A percentile compares a stretch with the other conserved stretches of the same genome.
Conservation (phyloP, 2,329 filamentous ascomycete genomes). For the Curvularia sp. region DNA sequence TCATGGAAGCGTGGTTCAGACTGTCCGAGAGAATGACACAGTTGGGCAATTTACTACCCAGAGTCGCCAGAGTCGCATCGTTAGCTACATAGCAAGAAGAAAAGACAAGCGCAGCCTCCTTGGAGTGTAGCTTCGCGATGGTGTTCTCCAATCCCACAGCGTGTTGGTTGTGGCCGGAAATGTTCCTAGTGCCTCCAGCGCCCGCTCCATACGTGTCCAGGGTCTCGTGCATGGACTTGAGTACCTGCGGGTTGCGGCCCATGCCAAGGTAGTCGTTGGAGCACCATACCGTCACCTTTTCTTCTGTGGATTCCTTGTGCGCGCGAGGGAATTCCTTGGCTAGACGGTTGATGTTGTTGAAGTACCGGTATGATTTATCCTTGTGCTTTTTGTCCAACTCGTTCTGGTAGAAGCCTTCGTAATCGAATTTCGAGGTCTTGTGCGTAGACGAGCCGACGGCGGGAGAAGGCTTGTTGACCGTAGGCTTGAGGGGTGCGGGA, state of each 20-base stretch:
- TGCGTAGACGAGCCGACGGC: slow-evolving; percentile 58
- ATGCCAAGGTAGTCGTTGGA: slow-evolving; percentile 99
- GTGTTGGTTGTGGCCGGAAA: slow-evolving; percentile 96
- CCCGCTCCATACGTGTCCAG: slow-evolving; percentile 94
- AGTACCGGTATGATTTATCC: slow-evolving; percentile 99
- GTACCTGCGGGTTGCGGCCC: slow-evolving; percentile 86
- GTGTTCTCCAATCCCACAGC: slow-evolving; percentile 83
- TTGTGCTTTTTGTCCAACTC: slow-evolving; percentile 99
- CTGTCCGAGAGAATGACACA: slow-evolving; percentile 98
- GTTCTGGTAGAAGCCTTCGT: slow-evolving; percentile 83
- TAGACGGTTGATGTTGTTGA: slow-evolving; percentile 99
- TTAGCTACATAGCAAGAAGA: slow-evolving; percentile 98
- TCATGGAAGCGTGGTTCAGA: slow-evolving; percentile 98
- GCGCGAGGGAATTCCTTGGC: slow-evolving; percentile 95
- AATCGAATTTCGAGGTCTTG: slow-evolving; percentile 74
- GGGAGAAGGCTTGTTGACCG: slow-evolving; percentile 28
- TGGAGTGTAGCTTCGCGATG: slow-evolving; percentile 85
- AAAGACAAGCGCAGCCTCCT: slow-evolving; percentile 92
- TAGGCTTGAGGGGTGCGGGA: slow-evolving; percentile 35
- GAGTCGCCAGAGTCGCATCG: slow-evolving; percentile 91
- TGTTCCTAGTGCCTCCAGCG: slow-evolving; percentile 94
- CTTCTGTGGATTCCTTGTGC: slow-evolving; percentile 82
- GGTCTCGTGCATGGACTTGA: slow-evolving; percentile 92
- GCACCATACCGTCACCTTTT: slow-evolving; percentile 97
- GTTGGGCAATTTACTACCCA: slow-evolving; percentile 95